Evolutionary conservation across 805 yeast genomes (phyloP).

Genomic region (Candida gorgasii): DNA sequence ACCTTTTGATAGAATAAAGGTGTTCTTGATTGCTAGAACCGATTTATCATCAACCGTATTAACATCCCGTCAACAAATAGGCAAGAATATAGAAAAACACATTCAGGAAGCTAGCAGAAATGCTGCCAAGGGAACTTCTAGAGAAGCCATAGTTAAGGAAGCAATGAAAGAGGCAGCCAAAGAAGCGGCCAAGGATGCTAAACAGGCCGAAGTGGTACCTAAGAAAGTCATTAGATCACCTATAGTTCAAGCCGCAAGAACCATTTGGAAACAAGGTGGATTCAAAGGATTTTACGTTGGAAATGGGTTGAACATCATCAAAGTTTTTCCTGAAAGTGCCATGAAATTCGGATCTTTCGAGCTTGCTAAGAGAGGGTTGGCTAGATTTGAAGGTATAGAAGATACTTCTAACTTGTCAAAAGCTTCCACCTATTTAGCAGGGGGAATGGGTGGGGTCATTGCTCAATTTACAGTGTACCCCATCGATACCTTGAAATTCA

Average conservation of each 20-base stretch:
- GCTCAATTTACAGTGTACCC: constrained; percentile 95
- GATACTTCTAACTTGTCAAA: constrained; percentile 72
- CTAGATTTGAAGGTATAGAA: constrained; percentile 71
- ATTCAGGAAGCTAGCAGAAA: neutral
- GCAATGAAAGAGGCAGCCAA: constrained; percentile 21
- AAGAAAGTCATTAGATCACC: constrained; percentile 64
- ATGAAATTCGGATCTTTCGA: constrained; percentile 97
- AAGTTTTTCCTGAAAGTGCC: constrained; percentile 96
- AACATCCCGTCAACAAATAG: constrained; percentile 51
- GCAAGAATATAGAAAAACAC: constrained; percentile 30
- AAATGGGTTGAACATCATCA: constrained; percentile 88
- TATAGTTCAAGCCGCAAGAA: constrained; percentile 72
- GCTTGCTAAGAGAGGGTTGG: constrained; percentile 72
- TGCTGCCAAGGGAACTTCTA: neutral
- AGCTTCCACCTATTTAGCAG: constrained; percentile 81
- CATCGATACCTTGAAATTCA: constrained; percentile 88
- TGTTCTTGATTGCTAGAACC: constrained; percentile 88
- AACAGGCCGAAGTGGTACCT: constrained; percentile 21
- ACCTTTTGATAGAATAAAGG: constrained; percentile 93
- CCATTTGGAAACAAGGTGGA: constrained; percentile 88
- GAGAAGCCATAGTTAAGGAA: neutral
- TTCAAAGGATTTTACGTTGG: constrained; percentile 88
- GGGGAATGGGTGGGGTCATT: constrained; percentile 94
- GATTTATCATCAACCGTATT: constrained; percentile 71
- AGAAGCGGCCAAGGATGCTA: constrained; percentile 22